These are phyloP conservation scores for Dictyostelium citrinum DNA, from an alignment of 78 protist species.

Conservation along the genomic window DNA sequence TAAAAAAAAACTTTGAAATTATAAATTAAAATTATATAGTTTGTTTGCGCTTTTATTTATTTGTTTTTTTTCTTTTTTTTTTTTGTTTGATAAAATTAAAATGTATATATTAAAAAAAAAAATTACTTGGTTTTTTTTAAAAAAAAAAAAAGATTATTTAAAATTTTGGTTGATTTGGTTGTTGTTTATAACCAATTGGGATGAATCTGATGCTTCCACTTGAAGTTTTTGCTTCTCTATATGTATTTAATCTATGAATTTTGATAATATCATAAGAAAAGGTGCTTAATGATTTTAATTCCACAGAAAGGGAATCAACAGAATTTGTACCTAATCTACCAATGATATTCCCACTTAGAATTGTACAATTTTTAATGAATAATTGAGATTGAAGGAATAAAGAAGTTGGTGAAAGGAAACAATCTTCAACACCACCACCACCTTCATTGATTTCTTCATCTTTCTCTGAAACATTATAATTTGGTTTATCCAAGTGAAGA, in stretches of 20 bases:
- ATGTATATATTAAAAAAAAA: background rate
- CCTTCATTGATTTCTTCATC: background rate
- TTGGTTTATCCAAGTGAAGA: background rate
- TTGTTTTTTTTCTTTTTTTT: background rate
- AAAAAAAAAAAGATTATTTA: background rate
- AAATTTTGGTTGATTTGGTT: background rate
- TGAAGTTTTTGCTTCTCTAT: background rate
- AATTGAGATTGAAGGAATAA: constrained; percentile 39
- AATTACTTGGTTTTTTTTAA: background rate
- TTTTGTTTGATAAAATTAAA: background rate
- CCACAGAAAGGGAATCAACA: constrained; percentile 20
- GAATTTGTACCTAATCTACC: constrained; percentile 18
- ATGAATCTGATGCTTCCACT: background rate
- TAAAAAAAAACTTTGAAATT: too few relatives aligned
- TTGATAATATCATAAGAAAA: background rate
- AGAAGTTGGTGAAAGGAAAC: constrained; percentile 5
- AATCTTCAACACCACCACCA: background rate
- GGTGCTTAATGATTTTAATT: constrained; percentile 17
- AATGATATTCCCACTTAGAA: constrained; percentile 24
- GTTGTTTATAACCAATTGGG: background rate
- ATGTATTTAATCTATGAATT: constrained; percentile 15
- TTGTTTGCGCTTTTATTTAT: background rate
- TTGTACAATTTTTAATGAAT: constrained; percentile 52
- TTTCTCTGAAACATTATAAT: background rate
- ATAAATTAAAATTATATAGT: background rate